These are phyloP conservation scores for Stephania cephalantha DNA, from an alignment of 164 flowering plant genomes.

Conservation along the genomic window DNA sequence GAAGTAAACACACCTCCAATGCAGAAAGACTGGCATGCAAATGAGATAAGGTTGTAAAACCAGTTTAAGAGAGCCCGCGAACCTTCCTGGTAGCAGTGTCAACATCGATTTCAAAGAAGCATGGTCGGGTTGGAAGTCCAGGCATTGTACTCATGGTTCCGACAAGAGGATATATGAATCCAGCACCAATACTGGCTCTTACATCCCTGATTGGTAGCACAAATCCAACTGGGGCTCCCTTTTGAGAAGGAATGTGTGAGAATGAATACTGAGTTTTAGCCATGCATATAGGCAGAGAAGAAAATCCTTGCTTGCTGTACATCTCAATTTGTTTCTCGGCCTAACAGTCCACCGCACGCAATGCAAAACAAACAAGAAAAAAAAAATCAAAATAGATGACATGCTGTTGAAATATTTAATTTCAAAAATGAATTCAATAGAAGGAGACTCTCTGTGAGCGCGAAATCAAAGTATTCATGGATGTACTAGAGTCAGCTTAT, in stretches of 20 bases:
- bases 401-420: not conserved
- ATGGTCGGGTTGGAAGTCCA: constrained; percentile 94
- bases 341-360: constrained; percentile 20
- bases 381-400: not conserved
- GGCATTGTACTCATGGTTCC: constrained; percentile 99
- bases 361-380: constrained; percentile 2
- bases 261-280: constrained; percentile 97
- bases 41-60: not conserved
- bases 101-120: constrained; percentile 90
- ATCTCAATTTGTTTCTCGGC: constrained; percentile 97
- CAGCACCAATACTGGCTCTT: constrained; percentile 96
- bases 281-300: constrained; percentile 90
- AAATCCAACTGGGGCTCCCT: constrained; percentile 90
- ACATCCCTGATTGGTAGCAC: constrained; percentile 85
- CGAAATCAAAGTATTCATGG: not conserved
- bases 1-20: not conserved
- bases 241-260: constrained; percentile 64
- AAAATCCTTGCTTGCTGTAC: constrained; percentile 89
- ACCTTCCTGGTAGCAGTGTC: constrained; percentile 79
- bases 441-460: too few species aligned
- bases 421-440: too few species aligned
- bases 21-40: not conserved
- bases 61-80: constrained; percentile 71
- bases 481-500: not conserved
- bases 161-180: constrained; percentile 87